phyloP scores from a whole-genome alignment of 2,329 filamentous ascomycete genomes.

The Ceratocystiopsis minuta region DNA sequence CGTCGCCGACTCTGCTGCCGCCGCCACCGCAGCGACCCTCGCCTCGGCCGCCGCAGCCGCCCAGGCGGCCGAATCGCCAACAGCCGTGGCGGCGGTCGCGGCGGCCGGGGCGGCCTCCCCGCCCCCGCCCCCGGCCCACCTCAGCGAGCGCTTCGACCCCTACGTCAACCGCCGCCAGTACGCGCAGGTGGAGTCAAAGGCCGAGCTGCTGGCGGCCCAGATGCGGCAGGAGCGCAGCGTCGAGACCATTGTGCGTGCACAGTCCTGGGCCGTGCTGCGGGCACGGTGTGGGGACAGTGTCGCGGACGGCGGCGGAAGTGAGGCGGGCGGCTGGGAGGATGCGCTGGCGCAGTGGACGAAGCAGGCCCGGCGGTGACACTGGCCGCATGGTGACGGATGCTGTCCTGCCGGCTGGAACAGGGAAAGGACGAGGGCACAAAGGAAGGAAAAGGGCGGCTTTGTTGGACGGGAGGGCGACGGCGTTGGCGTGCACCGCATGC shows the following conservation, averaged over 20 bases:
- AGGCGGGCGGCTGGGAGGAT: slow-evolving; percentile 41
- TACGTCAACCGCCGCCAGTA: slow-evolving; percentile 69
- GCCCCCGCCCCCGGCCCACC: slow-evolving; percentile 22
- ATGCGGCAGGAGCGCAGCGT: slow-evolving; percentile 60
- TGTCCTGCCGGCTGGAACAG: too few relatives aligned
- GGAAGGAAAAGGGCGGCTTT: not conserved
- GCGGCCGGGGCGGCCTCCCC: not conserved
- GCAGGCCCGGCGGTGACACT: not conserved
- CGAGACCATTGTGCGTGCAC: slow-evolving; percentile 59
- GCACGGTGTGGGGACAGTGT: slow-evolving; percentile 43
- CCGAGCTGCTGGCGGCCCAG: slow-evolving; percentile 57
- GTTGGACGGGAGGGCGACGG: too few relatives aligned
- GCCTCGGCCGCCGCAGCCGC: slow-evolving; percentile 15
- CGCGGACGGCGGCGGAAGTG: slow-evolving; percentile 19
- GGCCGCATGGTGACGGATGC: too few relatives aligned
- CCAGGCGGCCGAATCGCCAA: not conserved
- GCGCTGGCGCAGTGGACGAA: slow-evolving; percentile 41
- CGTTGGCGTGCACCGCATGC: too few relatives aligned
- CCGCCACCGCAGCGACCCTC: not conserved
- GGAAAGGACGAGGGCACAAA: not conserved
- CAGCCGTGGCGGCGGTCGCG: not conserved
- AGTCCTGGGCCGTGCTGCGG: slow-evolving; percentile 64
- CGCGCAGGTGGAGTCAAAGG: slow-evolving; percentile 61
- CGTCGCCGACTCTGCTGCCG: not conserved
- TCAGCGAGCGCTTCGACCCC: slow-evolving; percentile 81